These are phyloP conservation scores for Geotrichum histeridarum DNA, from an alignment of 1,139 yeast genomes.

Conservation along the genomic window DNA sequence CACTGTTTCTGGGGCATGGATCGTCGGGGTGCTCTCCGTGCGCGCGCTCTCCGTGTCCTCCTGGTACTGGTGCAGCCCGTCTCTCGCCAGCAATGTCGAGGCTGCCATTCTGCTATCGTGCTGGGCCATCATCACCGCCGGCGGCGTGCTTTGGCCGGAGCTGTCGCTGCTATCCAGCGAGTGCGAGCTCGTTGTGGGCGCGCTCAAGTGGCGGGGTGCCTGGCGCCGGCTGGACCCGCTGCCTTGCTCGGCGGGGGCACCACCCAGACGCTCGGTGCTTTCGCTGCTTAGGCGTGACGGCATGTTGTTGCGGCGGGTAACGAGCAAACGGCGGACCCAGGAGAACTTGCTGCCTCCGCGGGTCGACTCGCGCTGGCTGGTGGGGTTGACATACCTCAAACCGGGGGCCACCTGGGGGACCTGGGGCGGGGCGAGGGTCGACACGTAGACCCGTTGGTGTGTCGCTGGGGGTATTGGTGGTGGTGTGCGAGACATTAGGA, in stretches of 20 bases:
- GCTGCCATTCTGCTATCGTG: background rate
- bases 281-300: too few relatives aligned
- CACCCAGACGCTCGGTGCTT: too few relatives aligned
- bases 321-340: slow-evolving; percentile 20
- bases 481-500: slow-evolving; percentile 1
- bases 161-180: too few relatives aligned
- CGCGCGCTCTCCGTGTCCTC: background rate
- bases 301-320: slow-evolving; percentile 6
- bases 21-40: slow-evolving; percentile 3
- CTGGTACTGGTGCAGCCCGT: background rate
- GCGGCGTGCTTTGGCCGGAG: background rate
- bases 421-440: too few relatives aligned
- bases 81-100: background rate
- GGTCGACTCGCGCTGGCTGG: background rate
- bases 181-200: too few relatives aligned
- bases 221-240: too few relatives aligned
- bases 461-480: background rate
- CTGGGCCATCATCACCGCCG: background rate
- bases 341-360: slow-evolving; percentile 19
- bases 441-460: slow-evolving; percentile 1
- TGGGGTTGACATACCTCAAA: background rate
- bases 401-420: too few relatives aligned
- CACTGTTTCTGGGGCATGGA: background rate
- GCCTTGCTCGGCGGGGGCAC: too few relatives aligned
- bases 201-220: too few relatives aligned